Conservation (phyloP, 1,284 basidiomycete genomes). For the Phellinidium pouzarii region DNA sequence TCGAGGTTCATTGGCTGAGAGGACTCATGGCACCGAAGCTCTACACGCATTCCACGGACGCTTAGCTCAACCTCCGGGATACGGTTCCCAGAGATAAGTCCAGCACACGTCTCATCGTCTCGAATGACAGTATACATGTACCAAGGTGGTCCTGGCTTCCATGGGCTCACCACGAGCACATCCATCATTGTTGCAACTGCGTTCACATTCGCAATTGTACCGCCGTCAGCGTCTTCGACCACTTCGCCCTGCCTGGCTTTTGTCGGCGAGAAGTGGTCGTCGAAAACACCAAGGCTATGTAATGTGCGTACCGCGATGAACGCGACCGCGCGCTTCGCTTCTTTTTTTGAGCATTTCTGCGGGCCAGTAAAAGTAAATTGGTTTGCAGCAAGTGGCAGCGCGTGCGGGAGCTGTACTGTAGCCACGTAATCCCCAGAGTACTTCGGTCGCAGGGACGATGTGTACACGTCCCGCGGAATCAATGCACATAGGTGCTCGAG, state of each 20-base stretch:
- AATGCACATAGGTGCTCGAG: constrained; percentile 68
- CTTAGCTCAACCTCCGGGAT: constrained; percentile 43
- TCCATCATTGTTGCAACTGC: constrained; percentile 47
- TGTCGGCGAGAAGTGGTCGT: constrained; percentile 68
- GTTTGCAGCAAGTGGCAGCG: constrained; percentile 52
- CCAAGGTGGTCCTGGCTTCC: constrained; percentile 47
- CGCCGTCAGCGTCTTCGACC: constrained; percentile 46
- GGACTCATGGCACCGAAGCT: constrained; percentile 24
- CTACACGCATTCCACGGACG: constrained; percentile 31
- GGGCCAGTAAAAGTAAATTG: constrained; percentile 54
- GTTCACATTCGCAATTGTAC: constrained; percentile 35
- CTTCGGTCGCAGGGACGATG: constrained; percentile 48
- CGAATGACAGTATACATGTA: constrained; percentile 57
- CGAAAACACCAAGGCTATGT: constrained; percentile 64
- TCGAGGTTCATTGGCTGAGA: constrained; percentile 15
- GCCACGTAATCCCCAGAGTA: constrained; percentile 55
- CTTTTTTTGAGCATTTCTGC: constrained; percentile 56
- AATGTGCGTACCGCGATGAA: constrained; percentile 68
- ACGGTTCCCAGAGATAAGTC: constrained; percentile 53
- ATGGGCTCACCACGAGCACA: constrained; percentile 55
- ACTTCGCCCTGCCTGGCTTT: constrained; percentile 37
- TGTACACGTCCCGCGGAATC: constrained; percentile 67
- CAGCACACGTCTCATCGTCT: constrained; percentile 42
- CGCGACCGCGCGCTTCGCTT: constrained; percentile 74
- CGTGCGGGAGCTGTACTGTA: constrained; percentile 57